These are phyloP conservation scores for Lichina pygmaea DNA, from an alignment of 495 filamentous ascomycete genomes.

Conservation along the genomic window DNA sequence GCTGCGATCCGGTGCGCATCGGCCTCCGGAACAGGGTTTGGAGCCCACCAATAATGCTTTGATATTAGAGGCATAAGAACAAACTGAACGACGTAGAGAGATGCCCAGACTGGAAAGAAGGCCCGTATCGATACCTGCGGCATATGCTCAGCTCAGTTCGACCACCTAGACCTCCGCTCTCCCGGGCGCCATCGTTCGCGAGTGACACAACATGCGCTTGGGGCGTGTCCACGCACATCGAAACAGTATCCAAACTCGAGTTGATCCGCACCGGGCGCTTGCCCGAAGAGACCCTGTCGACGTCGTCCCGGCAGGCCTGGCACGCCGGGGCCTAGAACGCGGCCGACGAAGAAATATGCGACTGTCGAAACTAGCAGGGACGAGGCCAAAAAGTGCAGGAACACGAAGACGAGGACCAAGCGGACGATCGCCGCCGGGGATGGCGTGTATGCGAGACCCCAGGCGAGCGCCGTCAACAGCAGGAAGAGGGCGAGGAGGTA, in stretches of 20 bases:
- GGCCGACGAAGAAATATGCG: conserved; percentile 36
- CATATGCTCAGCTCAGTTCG: neutral
- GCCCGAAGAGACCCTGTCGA: conserved; percentile 30
- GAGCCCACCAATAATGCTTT: conserved; percentile 20
- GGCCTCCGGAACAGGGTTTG: neutral
- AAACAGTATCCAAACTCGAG: conserved; percentile 62
- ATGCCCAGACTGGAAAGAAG: conserved; percentile 49
- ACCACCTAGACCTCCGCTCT: neutral
- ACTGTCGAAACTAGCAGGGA: conserved; percentile 32
- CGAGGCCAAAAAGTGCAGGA: conserved; percentile 36
- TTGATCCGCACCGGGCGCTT: conserved; percentile 10
- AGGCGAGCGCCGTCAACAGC: conserved; percentile 42
- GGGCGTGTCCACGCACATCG: conserved; percentile 22
- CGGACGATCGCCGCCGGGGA: conserved; percentile 27
- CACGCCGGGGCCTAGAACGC: conserved; percentile 30
- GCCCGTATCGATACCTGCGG: conserved; percentile 38
- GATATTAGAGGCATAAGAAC: conserved; percentile 35
- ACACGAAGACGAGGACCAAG: conserved; percentile 33
- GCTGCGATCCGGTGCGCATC: conserved; percentile 9
- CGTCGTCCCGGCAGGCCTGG: conserved; percentile 19
- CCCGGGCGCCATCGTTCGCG: neutral
- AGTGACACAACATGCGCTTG: neutral
- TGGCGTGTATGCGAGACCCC: conserved; percentile 41
- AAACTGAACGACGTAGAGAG: conserved; percentile 49
- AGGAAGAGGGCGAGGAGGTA: conserved; percentile 54